phyloP scores from a whole-genome alignment of 768 basidiomycete genomes.

The Lactarius akahatsu region DNA sequence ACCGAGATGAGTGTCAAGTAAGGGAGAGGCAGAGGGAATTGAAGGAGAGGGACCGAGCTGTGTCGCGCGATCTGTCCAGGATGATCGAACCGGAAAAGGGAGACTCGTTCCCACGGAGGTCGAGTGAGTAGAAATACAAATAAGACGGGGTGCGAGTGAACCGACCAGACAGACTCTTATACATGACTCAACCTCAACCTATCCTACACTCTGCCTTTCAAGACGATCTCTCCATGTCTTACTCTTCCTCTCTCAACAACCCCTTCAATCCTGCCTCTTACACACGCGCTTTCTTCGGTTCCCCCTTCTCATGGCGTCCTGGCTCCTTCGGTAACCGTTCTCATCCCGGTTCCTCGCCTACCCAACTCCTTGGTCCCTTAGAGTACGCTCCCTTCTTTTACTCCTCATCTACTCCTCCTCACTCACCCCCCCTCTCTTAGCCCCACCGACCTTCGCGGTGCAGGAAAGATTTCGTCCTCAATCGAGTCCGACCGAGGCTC shows the following conservation, averaged over 20 bases:
- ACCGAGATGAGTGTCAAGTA: background rate
- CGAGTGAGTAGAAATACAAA: constrained; percentile 9
- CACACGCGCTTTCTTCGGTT: constrained; percentile 66
- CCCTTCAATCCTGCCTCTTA: constrained; percentile 66
- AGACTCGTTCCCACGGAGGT: background rate
- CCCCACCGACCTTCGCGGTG: constrained; percentile 46
- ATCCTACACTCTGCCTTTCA: constrained; percentile 42
- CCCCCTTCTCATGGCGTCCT: constrained; percentile 68
- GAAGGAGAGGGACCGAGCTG: background rate
- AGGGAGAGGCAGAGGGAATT: background rate
- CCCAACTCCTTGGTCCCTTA: background rate
- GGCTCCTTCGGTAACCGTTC: constrained; percentile 65
- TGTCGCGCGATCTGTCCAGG: constrained; percentile 2
- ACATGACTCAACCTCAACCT: constrained; percentile 46
- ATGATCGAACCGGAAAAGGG: constrained; percentile 3
- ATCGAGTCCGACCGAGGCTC: constrained; percentile 58
- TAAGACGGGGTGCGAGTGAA: constrained; percentile 1
- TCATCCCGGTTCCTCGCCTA: constrained; percentile 53
- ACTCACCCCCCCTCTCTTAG: constrained; percentile 30
- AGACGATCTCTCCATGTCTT: constrained; percentile 38
- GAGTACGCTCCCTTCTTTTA: constrained; percentile 3
- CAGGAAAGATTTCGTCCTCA: constrained; percentile 50
- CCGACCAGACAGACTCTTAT: constrained; percentile 1
- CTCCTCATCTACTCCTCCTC: background rate
- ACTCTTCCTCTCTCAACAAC: constrained; percentile 50